phyloP scores from a whole-genome alignment of 768 basidiomycete species.

The Hericium alpestre region DNA sequence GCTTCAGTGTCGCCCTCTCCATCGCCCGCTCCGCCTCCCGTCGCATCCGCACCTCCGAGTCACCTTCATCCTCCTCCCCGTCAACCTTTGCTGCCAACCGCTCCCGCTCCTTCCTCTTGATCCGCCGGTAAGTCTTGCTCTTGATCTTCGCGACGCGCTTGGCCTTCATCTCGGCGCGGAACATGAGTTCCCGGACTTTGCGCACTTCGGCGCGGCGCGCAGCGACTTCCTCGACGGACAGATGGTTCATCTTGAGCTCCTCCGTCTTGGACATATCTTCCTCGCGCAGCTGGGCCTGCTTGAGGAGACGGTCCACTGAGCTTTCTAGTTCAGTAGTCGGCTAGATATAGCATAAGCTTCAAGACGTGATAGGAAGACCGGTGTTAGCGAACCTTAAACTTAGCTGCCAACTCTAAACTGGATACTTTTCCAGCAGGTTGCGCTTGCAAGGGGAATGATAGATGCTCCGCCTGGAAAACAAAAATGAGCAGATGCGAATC shows the following conservation, averaged over 20 bases:
- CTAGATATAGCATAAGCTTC: not conserved
- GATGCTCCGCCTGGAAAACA: conserved; percentile 59
- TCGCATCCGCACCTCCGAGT: conserved; percentile 46
- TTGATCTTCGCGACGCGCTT: conserved; percentile 91
- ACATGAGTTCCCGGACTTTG: conserved; percentile 86
- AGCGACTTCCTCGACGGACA: conserved; percentile 78
- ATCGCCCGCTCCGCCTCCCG: conserved; percentile 70
- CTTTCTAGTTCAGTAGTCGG: conserved; percentile 75
- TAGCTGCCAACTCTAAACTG: conserved; percentile 66
- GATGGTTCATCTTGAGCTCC: conserved; percentile 72
- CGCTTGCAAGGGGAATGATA: conserved; percentile 78
- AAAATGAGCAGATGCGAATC: not conserved
- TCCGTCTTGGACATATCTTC: conserved; percentile 71
- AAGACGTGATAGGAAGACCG: not conserved
- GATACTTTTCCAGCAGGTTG: conserved; percentile 45
- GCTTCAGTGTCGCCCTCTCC: conserved; percentile 82
- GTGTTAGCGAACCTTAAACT: conserved; percentile 59
- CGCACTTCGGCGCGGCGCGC: conserved; percentile 73
- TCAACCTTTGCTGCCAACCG: conserved; percentile 39
- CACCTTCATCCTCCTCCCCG: conserved; percentile 40
- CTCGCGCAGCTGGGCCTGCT: conserved; percentile 73
- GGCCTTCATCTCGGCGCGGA: conserved; percentile 85
- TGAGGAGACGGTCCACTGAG: conserved; percentile 71
- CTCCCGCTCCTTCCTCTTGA: conserved; percentile 71
- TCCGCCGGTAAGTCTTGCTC: conserved; percentile 81